These are phyloP conservation scores for Cardamine resedifolia DNA, from an alignment of 345 rosid genomes.

Conservation along the genomic window DNA sequence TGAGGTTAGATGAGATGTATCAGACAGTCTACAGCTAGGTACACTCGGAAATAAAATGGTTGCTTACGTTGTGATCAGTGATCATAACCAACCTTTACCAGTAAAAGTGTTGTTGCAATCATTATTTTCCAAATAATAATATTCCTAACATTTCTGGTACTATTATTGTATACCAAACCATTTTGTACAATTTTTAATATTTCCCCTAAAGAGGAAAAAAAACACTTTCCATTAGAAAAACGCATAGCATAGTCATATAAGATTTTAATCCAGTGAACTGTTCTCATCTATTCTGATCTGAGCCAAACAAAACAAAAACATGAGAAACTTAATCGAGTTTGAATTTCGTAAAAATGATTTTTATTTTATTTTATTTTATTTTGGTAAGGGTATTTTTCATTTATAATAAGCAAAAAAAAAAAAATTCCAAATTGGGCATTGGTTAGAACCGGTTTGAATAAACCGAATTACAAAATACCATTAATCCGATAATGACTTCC, in stretches of 20 bases:
- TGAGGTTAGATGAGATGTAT: slow-evolving; percentile 36
- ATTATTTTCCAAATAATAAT: slow-evolving; percentile 12
- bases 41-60: slow-evolving; percentile 20
- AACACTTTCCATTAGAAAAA: not conserved
- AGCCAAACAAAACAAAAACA: not conserved
- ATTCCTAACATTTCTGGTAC: slow-evolving; percentile 23
- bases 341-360: too few species aligned
- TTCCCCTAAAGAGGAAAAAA: not conserved
- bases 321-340: not conserved
- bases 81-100: slow-evolving; percentile 37
- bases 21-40: slow-evolving; percentile 38
- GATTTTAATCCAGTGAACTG: not conserved
- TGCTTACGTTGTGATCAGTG: slow-evolving; percentile 39
- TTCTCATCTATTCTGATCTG: not conserved
- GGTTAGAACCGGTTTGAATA: too few species aligned
- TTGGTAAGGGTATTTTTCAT: too few species aligned
- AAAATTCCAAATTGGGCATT: too few species aligned
- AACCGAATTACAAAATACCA: too few species aligned
- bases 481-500: too few species aligned
- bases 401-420: too few species aligned
- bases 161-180: slow-evolving; percentile 25
- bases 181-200: slow-evolving; percentile 12
- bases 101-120: slow-evolving; percentile 35
- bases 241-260: not conserved
- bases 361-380: too few species aligned